Conservation (phyloP, 163 green algal genomes). For the Picocystis sp. region DNA sequence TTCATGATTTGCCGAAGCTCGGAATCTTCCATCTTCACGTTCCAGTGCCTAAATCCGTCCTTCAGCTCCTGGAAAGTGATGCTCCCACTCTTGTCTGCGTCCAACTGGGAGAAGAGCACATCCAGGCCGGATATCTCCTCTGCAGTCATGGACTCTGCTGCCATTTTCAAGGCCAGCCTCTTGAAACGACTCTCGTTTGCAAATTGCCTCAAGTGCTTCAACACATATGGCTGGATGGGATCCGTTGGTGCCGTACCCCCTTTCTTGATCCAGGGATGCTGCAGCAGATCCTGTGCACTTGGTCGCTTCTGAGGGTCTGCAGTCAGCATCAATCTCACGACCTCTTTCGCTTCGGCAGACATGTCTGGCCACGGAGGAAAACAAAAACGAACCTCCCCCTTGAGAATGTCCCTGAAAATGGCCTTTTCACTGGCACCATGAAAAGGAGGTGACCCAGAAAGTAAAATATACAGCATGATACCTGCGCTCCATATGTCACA, state of each 20-base stretch:
- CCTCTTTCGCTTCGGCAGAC: conserved; percentile 1
- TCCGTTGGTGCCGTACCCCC: not conserved
- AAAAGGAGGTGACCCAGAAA: conserved; percentile 76
- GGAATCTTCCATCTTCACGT: conserved; percentile 20
- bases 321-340: not conserved
- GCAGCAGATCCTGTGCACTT: not conserved
- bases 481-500: conserved; percentile 68
- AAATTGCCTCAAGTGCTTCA: not conserved
- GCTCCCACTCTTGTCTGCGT: conserved; percentile 41
- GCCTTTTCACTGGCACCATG: conserved; percentile 40
- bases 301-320: not conserved
- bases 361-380: conserved; percentile 11
- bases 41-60: conserved; percentile 41
- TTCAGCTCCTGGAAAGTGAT: conserved; percentile 50
- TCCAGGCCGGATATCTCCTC: conserved; percentile 1
- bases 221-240: not conserved
- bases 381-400: conserved; percentile 10
- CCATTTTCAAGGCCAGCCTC: not conserved
- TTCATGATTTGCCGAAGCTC: conserved; percentile 45
- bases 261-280: not conserved
- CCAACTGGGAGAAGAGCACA: conserved; percentile 31
- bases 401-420: conserved; percentile 11
- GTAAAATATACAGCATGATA: conserved; percentile 77
- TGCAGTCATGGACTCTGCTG: conserved; percentile 34
- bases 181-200: not conserved